A percentile compares a stretch with the other conserved stretches of the same genome.
phyloP scores from a whole-genome alignment of 352 stramenopile species.

The Phytophthora megakarya region DNA sequence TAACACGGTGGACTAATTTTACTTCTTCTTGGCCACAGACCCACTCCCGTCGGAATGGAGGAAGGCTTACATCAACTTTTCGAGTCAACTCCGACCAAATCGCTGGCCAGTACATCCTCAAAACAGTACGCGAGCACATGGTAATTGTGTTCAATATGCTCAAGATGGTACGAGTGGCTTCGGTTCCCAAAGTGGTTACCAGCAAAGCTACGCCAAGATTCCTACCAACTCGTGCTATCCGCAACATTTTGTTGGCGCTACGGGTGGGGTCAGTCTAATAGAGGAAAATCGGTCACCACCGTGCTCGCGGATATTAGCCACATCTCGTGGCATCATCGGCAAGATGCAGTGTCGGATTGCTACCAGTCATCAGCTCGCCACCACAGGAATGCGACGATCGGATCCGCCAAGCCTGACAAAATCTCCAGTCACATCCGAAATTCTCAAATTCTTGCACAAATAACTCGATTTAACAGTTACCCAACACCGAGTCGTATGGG shows the following conservation, averaged over 20 bases:
- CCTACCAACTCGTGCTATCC: slow-evolving; percentile 15
- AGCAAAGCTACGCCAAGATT: neutral
- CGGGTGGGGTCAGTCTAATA: slow-evolving; percentile 8
- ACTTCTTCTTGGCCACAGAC: slow-evolving; percentile 12
- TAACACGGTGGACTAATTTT: slow-evolving; percentile 23
- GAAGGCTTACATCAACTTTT: slow-evolving; percentile 28
- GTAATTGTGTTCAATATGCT: slow-evolving; percentile 7
- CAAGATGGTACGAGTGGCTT: slow-evolving; percentile 8
- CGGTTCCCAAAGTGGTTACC: slow-evolving; percentile 10
- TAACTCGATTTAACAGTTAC: slow-evolving; percentile 10
- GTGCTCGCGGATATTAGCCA: slow-evolving; percentile 37
- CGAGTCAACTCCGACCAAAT: slow-evolving; percentile 14
- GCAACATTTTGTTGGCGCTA: slow-evolving; percentile 8
- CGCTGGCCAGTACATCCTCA: slow-evolving; percentile 17
- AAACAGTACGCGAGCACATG: slow-evolving; percentile 13
- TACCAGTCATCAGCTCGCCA: slow-evolving; percentile 27
- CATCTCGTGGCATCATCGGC: slow-evolving; percentile 17
- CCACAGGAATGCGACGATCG: slow-evolving; percentile 36
- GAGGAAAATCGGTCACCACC: slow-evolving; percentile 23
- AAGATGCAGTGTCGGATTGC: slow-evolving; percentile 23
- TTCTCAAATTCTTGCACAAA: slow-evolving; percentile 15
- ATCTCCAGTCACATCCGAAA: slow-evolving; percentile 13
- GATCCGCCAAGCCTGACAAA: slow-evolving; percentile 11
- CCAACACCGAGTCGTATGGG: slow-evolving; percentile 36
- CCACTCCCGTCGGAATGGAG: slow-evolving; percentile 6